These are phyloP conservation scores for Leccinum solheimii DNA, from an alignment of 1,284 basidiomycete genomes.

Conservation along the genomic window DNA sequence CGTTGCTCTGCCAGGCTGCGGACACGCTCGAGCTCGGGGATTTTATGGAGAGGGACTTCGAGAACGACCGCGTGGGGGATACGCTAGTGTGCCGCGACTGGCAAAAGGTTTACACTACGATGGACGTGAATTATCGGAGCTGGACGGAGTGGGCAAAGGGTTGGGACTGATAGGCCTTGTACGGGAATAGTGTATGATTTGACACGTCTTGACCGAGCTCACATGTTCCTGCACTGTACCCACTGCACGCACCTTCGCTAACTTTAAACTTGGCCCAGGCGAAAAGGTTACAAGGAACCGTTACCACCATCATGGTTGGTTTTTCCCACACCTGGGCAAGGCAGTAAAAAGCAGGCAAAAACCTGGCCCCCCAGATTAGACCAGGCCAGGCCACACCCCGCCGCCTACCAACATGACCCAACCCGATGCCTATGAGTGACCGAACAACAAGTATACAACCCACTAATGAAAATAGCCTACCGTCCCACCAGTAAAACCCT, in stretches of 20 bases:
- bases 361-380: too few species aligned
- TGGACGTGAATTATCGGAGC: conserved; percentile 15
- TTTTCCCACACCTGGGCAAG: too few species aligned
- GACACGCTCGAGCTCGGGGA: conserved; percentile 35
- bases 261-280: too few species aligned
- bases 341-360: too few species aligned
- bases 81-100: conserved; percentile 36
- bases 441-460: too few species aligned
- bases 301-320: too few species aligned
- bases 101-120: conserved; percentile 20
- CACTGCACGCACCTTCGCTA: not conserved
- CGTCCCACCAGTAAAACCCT: too few species aligned
- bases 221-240: not conserved
- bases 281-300: not conserved
- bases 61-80: conserved; percentile 19
- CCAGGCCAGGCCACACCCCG: too few species aligned
- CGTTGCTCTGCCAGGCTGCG: conserved; percentile 33
- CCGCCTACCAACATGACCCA: too few species aligned
- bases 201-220: not conserved
- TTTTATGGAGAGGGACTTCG: conserved; percentile 26
- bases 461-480: too few species aligned
- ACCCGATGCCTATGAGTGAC: too few species aligned
- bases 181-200: not conserved
- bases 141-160: conserved; percentile 12
- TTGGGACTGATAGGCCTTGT: conserved; percentile 8